phyloP scores from a whole-genome alignment of 495 filamentous ascomycete genomes.

The Xylaria nigripes region DNA sequence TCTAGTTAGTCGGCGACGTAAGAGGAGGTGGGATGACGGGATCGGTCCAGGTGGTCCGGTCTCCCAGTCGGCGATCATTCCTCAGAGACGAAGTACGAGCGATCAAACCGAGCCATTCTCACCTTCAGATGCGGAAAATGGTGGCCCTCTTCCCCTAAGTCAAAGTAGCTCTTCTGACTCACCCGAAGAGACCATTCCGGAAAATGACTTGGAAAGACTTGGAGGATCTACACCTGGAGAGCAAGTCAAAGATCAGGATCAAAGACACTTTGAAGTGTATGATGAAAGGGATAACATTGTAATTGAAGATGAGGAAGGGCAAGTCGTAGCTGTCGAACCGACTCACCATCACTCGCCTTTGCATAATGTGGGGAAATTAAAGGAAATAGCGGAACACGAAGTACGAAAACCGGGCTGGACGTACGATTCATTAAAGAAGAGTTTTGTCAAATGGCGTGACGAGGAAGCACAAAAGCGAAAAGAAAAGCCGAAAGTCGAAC shows the following conservation, averaged over 20 bases:
- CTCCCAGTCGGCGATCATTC: slow-evolving; percentile 81
- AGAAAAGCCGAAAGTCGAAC: slow-evolving; percentile 41
- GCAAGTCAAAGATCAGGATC: slow-evolving; percentile 17
- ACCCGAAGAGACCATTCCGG: slow-evolving; percentile 12
- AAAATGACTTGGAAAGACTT: slow-evolving; percentile 17
- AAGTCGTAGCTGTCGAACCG: slow-evolving; percentile 53
- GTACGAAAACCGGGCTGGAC: slow-evolving; percentile 37
- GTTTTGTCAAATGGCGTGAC: slow-evolving; percentile 46
- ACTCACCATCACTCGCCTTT: slow-evolving; percentile 17
- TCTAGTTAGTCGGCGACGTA: slow-evolving; percentile 52
- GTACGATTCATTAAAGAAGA: slow-evolving; percentile 36
- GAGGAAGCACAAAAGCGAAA: slow-evolving; percentile 54
- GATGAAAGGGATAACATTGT: slow-evolving; percentile 78
- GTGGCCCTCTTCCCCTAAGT: slow-evolving; percentile 15
- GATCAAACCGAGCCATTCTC: slow-evolving; percentile 24
- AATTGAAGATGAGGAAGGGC: slow-evolving; percentile 80
- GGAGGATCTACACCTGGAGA: slow-evolving; percentile 25
- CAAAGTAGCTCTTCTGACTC: slow-evolving; percentile 19
- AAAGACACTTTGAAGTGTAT: slow-evolving; percentile 53
- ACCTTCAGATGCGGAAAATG: slow-evolving; percentile 16
- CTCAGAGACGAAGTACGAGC: slow-evolving; percentile 47
- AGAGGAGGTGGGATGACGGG: slow-evolving; percentile 60
- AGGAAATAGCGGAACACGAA: slow-evolving; percentile 22
- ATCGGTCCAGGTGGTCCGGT: slow-evolving; percentile 82
- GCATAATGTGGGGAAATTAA: slow-evolving; percentile 7